Evolutionary conservation across 2,329 filamentous ascomycete genomes (phyloP).

Genomic region (Colletotrichum cuscutae): DNA sequence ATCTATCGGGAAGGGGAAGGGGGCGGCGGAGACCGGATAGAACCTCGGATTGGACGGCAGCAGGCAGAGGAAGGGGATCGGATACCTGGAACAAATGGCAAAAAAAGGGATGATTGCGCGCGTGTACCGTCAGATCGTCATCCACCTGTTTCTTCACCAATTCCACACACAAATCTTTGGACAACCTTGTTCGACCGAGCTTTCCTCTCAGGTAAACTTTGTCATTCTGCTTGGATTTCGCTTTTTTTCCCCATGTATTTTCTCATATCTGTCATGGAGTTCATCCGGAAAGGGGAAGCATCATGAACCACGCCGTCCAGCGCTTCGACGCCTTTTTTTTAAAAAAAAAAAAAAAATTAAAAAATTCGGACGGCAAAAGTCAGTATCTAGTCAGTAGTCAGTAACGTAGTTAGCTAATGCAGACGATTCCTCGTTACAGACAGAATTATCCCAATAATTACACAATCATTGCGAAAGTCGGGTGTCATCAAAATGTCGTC

Average conservation of each 20-base stretch:
- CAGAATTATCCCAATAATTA: too few species aligned
- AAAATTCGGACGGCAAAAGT: conserved; percentile 18
- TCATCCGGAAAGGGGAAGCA: conserved; percentile 24
- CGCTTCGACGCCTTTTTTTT: not conserved
- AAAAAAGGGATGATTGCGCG: not conserved
- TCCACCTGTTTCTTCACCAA: not conserved
- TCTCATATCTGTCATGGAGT: not conserved
- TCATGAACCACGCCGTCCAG: not conserved
- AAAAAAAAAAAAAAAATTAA: too few species aligned
- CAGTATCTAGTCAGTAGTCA: too few species aligned
- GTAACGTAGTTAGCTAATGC: too few species aligned
- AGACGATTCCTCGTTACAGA: too few species aligned
- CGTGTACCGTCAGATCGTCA: conserved; percentile 2
- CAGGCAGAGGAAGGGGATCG: too few species aligned
- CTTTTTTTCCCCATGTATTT: not conserved
- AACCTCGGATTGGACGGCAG: not conserved
- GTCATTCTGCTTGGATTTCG: not conserved
- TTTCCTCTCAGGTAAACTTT: too few species aligned
- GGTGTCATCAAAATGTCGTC: not conserved
- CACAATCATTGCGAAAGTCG: not conserved
- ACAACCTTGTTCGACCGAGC: not conserved
- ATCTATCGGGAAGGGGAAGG: not conserved
- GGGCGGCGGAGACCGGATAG: not conserved
- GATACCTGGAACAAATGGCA: too few species aligned
- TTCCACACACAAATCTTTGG: not conserved